Evolutionary conservation across 345 rosid species (phyloP), one percentile per base, ranked within the genome.

Genomic region (Chamaenerion angustifolium): DNA sequence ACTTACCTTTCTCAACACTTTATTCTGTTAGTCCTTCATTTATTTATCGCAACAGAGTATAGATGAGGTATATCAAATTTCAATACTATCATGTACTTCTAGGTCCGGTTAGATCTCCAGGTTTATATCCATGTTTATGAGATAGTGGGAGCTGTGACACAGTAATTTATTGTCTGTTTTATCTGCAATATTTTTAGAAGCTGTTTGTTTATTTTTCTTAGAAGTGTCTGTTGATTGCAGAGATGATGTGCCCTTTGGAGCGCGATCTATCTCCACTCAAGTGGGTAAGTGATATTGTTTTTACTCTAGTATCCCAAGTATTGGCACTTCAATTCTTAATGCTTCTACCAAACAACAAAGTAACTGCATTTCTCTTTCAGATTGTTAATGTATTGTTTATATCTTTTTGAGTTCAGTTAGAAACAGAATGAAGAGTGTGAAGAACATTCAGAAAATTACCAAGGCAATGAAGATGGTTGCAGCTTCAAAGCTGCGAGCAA

Each of bases 391-490:
- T 60, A 13, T 45, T 56, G 46, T 48, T 50, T 51, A 48, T 46
- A 37, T 63, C 27, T 48, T 15, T 57, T 48, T 40, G 47, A 60
- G 10, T 79, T 78, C 79, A 92, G 96, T 92, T 60, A 74, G 99
- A 58, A 85, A 88, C 58, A 73, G 96, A 40, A 92, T 92, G 99
- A 92, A 92, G 88, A 92, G 99, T 85, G 80, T 92, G 16, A 88
- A 74, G 76, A 92, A 85, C 64, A 92, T 92, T 64, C 95, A 92
- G 67, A 92, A 92, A 64, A 92, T 92, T 63, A 92, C 95, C 7
- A 92, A 92, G 80, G 99, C 99, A 17, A 92, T 92, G 99, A 92
- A 92, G 86, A 92, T 92, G 99, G 99, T 92, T 80, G 96, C 99
- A 54, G 99, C 99, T 60, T 92, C 96, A 9, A 92, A 92, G 83